These are phyloP conservation scores for Tetrastigma voinierianum DNA, from an alignment of 164 flowering plant genomes.

Conservation along the genomic window DNA sequence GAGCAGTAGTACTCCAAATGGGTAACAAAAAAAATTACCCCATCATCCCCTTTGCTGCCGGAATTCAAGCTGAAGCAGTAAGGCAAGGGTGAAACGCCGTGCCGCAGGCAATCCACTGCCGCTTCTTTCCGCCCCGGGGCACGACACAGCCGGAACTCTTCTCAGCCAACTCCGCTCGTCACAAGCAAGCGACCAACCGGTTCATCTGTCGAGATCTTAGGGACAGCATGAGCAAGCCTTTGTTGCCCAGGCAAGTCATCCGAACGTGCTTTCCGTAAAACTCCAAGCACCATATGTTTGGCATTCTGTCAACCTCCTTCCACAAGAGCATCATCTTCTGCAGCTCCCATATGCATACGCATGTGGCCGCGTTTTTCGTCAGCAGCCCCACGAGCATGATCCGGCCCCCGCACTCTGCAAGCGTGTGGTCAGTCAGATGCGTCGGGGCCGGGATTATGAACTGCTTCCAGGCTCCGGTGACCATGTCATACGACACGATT, in stretches of 20 bases:
- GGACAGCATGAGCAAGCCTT: slow-evolving; percentile 84
- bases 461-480: slow-evolving; percentile 74
- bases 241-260: slow-evolving; percentile 97
- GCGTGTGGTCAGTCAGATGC: slow-evolving; percentile 64
- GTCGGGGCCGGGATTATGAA: slow-evolving; percentile 67
- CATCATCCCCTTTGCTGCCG: not conserved
- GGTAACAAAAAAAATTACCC: not conserved
- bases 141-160: slow-evolving; percentile 75
- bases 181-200: slow-evolving; percentile 73
- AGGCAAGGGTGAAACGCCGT: slow-evolving; percentile 84
- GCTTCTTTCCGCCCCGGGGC: slow-evolving; percentile 63
- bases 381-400: slow-evolving; percentile 90
- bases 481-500: slow-evolving; percentile 71
- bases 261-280: slow-evolving; percentile 97
- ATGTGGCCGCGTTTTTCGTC: slow-evolving; percentile 92
- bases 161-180: slow-evolving; percentile 59
- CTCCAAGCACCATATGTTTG: slow-evolving; percentile 98
- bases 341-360: slow-evolving; percentile 99
- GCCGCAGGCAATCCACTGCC: slow-evolving; percentile 86
- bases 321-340: slow-evolving; percentile 98
- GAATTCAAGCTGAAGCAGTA: slow-evolving; percentile 57
- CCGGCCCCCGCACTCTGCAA: slow-evolving; percentile 77
- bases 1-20: not conserved
- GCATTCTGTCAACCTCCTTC: slow-evolving; percentile 99
- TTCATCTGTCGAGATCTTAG: slow-evolving; percentile 78